A percentile compares a stretch with the other conserved stretches of the same genome.
Evolutionary conservation across 352 stramenopile genomes (phyloP).

Genomic region (Phytophthora quininea): DNA sequence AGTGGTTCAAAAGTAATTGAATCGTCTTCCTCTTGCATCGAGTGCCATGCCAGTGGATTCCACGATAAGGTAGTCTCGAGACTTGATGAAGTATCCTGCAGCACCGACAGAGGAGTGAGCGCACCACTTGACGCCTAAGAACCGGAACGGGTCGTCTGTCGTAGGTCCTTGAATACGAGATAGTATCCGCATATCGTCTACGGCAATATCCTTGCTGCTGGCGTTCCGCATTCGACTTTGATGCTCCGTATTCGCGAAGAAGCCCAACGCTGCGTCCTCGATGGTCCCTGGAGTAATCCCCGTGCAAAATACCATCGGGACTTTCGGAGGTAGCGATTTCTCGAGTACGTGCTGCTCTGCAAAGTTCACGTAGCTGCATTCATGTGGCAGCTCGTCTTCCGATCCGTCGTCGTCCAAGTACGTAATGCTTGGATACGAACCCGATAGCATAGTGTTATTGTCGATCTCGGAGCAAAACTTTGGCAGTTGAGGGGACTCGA

Average conservation of each 20-base stretch:
- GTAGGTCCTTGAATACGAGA: constrained; percentile 40
- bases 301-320: constrained; percentile 8
- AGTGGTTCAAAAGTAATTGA: constrained; percentile 55
- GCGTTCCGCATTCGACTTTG: constrained; percentile 14
- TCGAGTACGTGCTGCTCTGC: constrained; percentile 4
- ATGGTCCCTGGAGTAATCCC: constrained; percentile 4
- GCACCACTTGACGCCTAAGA: constrained; percentile 59
- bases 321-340: not conserved
- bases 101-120: constrained; percentile 31
- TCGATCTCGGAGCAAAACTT: constrained; percentile 27
- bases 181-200: constrained; percentile 43
- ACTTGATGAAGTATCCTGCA: constrained; percentile 40
- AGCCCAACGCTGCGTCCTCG: constrained; percentile 11
- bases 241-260: constrained; percentile 4
- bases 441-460: constrained; percentile 9
- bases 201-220: constrained; percentile 10
- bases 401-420: constrained; percentile 14
- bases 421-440: constrained; percentile 21
- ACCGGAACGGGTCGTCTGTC: constrained; percentile 48
- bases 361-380: constrained; percentile 19
- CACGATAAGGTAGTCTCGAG: constrained; percentile 45
- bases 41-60: constrained; percentile 33
- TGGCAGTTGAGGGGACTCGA: constrained; percentile 22
- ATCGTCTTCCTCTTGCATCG: constrained; percentile 30
- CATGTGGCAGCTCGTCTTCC: constrained; percentile 17